phyloP scores from a whole-genome alignment of 164 flowering plant species.

The Litsea cubeba region DNA sequence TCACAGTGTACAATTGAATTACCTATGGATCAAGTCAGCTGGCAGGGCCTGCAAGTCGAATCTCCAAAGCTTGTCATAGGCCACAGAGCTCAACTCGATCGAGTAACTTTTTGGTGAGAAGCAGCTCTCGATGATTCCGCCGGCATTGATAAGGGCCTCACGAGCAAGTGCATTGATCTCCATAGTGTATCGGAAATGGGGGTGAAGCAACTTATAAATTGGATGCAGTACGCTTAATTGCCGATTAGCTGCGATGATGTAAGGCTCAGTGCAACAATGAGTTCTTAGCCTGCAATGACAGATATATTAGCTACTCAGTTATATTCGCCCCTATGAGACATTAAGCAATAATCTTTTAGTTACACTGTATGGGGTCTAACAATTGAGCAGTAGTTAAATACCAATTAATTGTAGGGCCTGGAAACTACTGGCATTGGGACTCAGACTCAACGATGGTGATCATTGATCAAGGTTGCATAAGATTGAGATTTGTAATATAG shows the following conservation, averaged over 20 bases:
- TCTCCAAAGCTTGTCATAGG: conserved; percentile 26
- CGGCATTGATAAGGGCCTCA: conserved; percentile 19
- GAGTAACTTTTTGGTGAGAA: conserved; percentile 26
- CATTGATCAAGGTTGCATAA: too few relatives aligned
- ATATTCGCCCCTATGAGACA: neutral
- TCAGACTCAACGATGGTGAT: too few relatives aligned
- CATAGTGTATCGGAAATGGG: conserved; percentile 27
- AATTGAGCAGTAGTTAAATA: neutral
- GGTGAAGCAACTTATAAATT: conserved; percentile 20
- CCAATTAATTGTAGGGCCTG: neutral
- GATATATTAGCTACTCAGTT: too few relatives aligned
- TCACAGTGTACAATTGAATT: neutral
- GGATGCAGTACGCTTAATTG: conserved; percentile 33
- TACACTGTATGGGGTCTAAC: neutral
- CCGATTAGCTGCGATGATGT: conserved; percentile 26
- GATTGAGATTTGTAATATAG: too few relatives aligned
- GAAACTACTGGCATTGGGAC: neutral
- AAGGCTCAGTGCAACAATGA: conserved; percentile 22
- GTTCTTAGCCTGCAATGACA: conserved; percentile 25
- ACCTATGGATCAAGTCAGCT: conserved; percentile 33
- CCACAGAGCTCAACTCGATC: conserved; percentile 25
- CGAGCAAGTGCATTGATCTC: conserved; percentile 35
- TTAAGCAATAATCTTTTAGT: neutral
- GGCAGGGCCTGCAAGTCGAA: conserved; percentile 34
- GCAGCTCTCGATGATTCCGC: conserved; percentile 26